These are phyloP conservation scores for Botrytis deweyae DNA, from an alignment of 2,329 filamentous ascomycete genomes.

Conservation along the genomic window DNA sequence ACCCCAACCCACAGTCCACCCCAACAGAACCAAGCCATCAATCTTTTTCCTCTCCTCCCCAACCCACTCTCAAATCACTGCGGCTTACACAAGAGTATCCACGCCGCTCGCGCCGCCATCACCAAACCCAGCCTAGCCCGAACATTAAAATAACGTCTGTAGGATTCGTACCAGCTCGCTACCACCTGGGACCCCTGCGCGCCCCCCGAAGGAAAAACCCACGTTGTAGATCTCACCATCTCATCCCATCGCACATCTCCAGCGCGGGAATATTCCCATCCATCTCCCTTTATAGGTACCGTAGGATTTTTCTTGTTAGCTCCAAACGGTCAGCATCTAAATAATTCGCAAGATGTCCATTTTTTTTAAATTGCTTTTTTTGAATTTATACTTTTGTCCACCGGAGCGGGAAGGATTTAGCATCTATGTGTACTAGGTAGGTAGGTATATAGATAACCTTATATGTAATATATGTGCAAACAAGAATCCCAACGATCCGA, in stretches of 20 bases:
- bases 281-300: not conserved
- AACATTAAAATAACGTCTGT: slow-evolving; percentile 22
- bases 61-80: not conserved
- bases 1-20: not conserved
- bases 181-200: not conserved
- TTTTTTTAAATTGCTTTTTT: too few relatives aligned
- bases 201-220: not conserved
- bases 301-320: not conserved
- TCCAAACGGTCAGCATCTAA: not conserved
- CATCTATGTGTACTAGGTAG: not conserved
- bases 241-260: not conserved
- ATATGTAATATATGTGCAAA: not conserved
- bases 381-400: not conserved
- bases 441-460: too few relatives aligned
- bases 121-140: not conserved
- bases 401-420: not conserved
- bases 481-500: not conserved
- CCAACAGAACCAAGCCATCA: not conserved
- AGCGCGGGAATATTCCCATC: not conserved
- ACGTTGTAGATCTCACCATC: not conserved
- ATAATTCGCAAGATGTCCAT: not conserved
- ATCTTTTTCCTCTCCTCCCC: too few relatives aligned
- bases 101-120: not conserved
- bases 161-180: not conserved
- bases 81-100: not conserved